Evolutionary conservation across 805 yeast genomes (phyloP).

Genomic region (Suhomyces pyralidae): DNA sequence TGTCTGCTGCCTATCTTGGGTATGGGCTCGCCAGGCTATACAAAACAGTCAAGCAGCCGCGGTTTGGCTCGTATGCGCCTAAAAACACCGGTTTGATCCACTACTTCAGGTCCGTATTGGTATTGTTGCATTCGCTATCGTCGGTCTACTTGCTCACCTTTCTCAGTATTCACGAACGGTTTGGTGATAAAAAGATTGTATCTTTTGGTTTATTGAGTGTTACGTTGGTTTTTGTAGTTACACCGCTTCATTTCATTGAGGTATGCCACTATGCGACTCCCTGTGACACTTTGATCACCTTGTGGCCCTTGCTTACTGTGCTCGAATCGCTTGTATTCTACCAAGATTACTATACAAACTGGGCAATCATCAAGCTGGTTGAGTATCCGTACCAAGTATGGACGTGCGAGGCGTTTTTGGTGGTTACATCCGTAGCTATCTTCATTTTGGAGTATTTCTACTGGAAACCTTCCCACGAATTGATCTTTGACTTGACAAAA

Average conservation of each 20-base stretch:
- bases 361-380: constrained; percentile 17
- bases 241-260: constrained; percentile 30
- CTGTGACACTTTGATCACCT: constrained; percentile 19
- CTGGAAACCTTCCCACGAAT: constrained; percentile 41
- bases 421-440: constrained; percentile 29
- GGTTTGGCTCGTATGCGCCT: constrained; percentile 17
- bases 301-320: constrained; percentile 26
- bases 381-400: constrained; percentile 1
- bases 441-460: constrained; percentile 35
- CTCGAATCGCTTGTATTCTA: constrained; percentile 19
- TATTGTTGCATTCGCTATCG: constrained; percentile 15
- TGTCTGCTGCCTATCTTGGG: constrained; percentile 8
- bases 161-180: constrained; percentile 21
- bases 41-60: background rate
- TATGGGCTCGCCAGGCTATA: background rate
- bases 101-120: constrained; percentile 18
- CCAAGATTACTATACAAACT: constrained; percentile 26
- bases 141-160: constrained; percentile 12
- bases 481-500: constrained; percentile 27
- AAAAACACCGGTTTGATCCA: constrained; percentile 25
- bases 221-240: constrained; percentile 11
- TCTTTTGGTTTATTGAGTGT: constrained; percentile 13
- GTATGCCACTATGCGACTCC: constrained; percentile 18
- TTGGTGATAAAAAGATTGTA: constrained; percentile 18
- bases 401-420: constrained; percentile 22